Percentiles rank a stretch among this genome's conserved stretches.
phyloP scores from a whole-genome alignment of 352 stramenopile genomes.

The Phytophthora pinifolia region DNA sequence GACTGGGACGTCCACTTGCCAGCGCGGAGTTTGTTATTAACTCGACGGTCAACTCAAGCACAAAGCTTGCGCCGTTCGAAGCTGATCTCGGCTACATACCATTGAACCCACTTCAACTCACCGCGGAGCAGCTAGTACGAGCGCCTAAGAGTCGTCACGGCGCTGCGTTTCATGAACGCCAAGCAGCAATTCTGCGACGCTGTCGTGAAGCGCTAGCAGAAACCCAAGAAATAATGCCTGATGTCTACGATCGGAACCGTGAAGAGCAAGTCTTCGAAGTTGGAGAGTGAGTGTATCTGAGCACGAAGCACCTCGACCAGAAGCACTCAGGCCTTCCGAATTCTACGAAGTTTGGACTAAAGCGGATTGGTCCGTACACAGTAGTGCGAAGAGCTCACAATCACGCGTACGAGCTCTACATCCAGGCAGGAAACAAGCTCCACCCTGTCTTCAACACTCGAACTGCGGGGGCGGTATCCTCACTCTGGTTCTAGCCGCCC shows the following conservation, averaged over 20 bases:
- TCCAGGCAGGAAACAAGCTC: not conserved
- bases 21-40: conserved; percentile 5
- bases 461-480: too few relatives aligned
- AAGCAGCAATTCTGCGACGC: not conserved
- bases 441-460: conserved; percentile 18
- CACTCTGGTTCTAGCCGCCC: too few relatives aligned
- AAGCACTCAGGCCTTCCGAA: not conserved
- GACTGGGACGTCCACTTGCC: not conserved
- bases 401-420: not conserved
- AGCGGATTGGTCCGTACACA: not conserved
- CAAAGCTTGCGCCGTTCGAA: not conserved
- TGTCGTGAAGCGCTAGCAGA: not conserved
- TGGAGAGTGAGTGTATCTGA: conserved; percentile 6
- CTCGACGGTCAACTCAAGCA: conserved; percentile 1
- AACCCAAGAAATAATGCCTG: not conserved
- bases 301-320: conserved; percentile 2
- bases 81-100: not conserved
- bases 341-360: not conserved
- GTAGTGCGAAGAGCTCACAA: not conserved
- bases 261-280: not conserved
- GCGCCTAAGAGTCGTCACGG: not conserved
- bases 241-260: not conserved
- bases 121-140: not conserved
- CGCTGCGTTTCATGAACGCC: not conserved
- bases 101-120: not conserved